These are phyloP conservation scores for Aureobasidium vineae DNA, from an alignment of 2,329 filamentous ascomycete species.

Conservation along the genomic window DNA sequence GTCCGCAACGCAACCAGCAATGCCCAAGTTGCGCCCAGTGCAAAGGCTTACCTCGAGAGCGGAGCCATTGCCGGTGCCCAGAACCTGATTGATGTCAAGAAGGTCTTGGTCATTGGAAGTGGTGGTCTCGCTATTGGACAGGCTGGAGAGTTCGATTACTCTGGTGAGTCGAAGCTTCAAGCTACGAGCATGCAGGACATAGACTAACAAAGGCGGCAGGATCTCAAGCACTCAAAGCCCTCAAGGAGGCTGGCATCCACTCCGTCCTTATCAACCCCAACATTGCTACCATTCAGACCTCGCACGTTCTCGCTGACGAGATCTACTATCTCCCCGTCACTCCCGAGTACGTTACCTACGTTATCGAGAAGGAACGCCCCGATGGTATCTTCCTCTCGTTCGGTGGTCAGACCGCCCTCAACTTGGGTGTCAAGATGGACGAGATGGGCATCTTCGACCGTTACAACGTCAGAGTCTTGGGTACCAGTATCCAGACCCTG, in stretches of 20 bases:
- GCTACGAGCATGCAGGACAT: background rate
- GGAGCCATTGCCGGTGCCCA: slow-evolving; percentile 75
- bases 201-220: slow-evolving; percentile 53
- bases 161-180: slow-evolving; percentile 60
- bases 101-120: slow-evolving; percentile 93
- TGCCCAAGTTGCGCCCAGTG: slow-evolving; percentile 70
- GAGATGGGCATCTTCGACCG: slow-evolving; percentile 92
- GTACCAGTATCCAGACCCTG: slow-evolving; percentile 89
- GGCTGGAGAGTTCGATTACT: slow-evolving; percentile 98
- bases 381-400: slow-evolving; percentile 98
- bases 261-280: slow-evolving; percentile 97
- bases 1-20: slow-evolving; percentile 37
- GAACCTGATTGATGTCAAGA: slow-evolving; percentile 85
- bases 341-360: slow-evolving; percentile 94
- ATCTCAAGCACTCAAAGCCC: slow-evolving; percentile 91
- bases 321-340: slow-evolving; percentile 98
- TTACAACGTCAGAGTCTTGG: slow-evolving; percentile 92
- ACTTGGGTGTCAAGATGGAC: slow-evolving; percentile 96
- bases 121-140: slow-evolving; percentile 96
- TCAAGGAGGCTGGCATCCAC: slow-evolving; percentile 89
- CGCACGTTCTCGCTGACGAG: slow-evolving; percentile 93
- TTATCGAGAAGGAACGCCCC: slow-evolving; percentile 92
- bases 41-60: slow-evolving; percentile 85
- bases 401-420: slow-evolving; percentile 94
- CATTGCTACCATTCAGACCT: slow-evolving; percentile 97